Evolutionary conservation across 331 rosid species (phyloP), one percentile per base, ranked within the genome.

Genomic region (Telfairia occidentalis): DNA sequence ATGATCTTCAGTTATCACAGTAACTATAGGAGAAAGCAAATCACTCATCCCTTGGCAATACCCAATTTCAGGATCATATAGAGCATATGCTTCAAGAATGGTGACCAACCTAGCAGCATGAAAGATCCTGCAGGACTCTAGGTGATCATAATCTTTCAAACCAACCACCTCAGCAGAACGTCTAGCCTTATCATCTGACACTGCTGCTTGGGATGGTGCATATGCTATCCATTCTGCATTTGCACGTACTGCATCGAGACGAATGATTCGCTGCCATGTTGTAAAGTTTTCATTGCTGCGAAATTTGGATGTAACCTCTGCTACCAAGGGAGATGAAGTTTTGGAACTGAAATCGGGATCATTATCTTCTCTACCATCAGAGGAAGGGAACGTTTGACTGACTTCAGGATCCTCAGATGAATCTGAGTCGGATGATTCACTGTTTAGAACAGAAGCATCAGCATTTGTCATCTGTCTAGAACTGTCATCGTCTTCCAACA

Each of bases 11-110:
- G 90, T 73, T 58, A 95, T 81, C 52, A 92, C 97, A 71, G 90
- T 58, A 81, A 89, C 78, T 79, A 95, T 95, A 46, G 99, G 99
- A 58, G 99, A 95, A 59, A 95, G 96, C 45, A 95, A 85, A 86
- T 95, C 99, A 28, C 99, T 95, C 99, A 95, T 95, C 16, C 99
- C 99, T 83, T 95, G 99, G 84, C 99, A 95, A 86, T 95, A 95
- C 66, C 99, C 99, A 76, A 95, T 95, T 89, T 95, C 99, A 45
- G 97, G 91, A 82, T 95, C 99, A 38, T 85, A 85, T 15, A 95
- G 84, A 35, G 99, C 97, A 82, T 95, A 95, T 24, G 99, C 99
- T 90, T 95, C 99, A 19, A 95, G 99, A 76, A 92, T 90, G 38
- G 99, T 96, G 81, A 95, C 99, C 43, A 95, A 77, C 34, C 99